Percentiles rank a stretch among this genome's conserved stretches.
Conservation (phyloP, 371 early-diverging fungal genomes). For the Apophysomyces trapeziformis region DNA sequence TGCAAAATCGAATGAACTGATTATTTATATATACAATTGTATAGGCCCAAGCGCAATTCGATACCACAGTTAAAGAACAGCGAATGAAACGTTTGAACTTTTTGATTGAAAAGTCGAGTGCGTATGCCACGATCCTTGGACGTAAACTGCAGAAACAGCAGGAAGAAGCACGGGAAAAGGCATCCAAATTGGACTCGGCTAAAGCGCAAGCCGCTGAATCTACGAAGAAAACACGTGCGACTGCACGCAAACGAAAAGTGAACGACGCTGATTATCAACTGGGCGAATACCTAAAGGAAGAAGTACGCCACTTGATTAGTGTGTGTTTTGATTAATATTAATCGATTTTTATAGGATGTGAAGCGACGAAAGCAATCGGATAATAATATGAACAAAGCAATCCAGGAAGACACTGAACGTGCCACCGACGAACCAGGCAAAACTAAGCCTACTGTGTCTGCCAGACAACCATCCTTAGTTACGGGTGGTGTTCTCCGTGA, state of each 20-base stretch:
- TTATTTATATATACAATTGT: not conserved
- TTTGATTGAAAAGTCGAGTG: slow-evolving; percentile 80
- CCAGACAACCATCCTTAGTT: slow-evolving; percentile 79
- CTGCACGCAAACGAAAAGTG: slow-evolving; percentile 41
- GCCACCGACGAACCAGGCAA: not conserved
- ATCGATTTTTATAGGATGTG: slow-evolving; percentile 33
- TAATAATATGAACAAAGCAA: slow-evolving; percentile 37
- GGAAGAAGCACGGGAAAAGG: slow-evolving; percentile 65
- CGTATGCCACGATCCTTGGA: slow-evolving; percentile 82
- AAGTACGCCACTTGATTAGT: slow-evolving; percentile 29
- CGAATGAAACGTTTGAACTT: slow-evolving; percentile 79
- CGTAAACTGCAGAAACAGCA: slow-evolving; percentile 79
- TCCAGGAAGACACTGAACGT: slow-evolving; percentile 30
- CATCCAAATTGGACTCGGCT: slow-evolving; percentile 37
- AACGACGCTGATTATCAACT: slow-evolving; percentile 60
- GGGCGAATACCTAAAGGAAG: slow-evolving; percentile 63
- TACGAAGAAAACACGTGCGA: not conserved
- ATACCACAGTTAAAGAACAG: slow-evolving; percentile 64
- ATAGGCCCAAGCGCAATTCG: slow-evolving; percentile 65
- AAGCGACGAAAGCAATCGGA: slow-evolving; percentile 46
- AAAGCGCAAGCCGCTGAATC: slow-evolving; percentile 23
- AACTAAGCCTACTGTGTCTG: slow-evolving; percentile 49
- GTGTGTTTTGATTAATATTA: not conserved
- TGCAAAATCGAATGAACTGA: not conserved
- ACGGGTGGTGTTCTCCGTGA: slow-evolving; percentile 88